phyloP scores from a whole-genome alignment of 2,329 filamentous ascomycete species.

The Metarhizium humberi region DNA sequence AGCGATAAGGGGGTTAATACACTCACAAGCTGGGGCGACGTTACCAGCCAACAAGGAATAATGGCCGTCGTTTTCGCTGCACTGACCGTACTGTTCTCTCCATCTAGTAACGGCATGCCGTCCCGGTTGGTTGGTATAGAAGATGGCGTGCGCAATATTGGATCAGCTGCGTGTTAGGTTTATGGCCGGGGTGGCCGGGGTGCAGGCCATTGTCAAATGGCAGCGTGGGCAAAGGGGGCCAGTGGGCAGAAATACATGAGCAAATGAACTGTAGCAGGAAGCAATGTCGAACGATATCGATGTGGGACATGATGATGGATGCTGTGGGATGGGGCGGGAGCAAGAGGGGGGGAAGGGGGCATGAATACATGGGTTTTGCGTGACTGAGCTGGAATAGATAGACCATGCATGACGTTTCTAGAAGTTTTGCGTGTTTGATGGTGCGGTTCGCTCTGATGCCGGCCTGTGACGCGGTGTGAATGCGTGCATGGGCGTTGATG shows the following conservation, averaged over 20 bases:
- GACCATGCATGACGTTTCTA: slow-evolving; percentile 9
- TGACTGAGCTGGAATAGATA: slow-evolving; percentile 10
- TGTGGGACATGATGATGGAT: not conserved
- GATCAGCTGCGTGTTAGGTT: not conserved
- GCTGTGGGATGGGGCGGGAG: not conserved
- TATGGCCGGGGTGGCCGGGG: not conserved
- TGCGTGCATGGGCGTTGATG: too few relatives aligned
- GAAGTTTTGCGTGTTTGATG: not conserved
- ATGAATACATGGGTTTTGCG: not conserved
- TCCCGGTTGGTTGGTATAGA: not conserved
- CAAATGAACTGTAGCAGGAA: not conserved
- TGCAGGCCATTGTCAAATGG: not conserved
- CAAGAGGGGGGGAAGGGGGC: not conserved
- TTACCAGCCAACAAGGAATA: not conserved
- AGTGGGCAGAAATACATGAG: not conserved
- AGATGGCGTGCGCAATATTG: not conserved
- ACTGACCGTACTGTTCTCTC: not conserved
- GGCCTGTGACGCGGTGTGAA: too few relatives aligned
- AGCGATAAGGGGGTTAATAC: slow-evolving; percentile 42
- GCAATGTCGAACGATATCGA: not conserved
- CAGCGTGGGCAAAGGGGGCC: not conserved
- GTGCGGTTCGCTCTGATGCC: too few relatives aligned
- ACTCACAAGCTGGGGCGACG: slow-evolving; percentile 4
- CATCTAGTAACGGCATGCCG: not conserved
- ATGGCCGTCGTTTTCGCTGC: not conserved